Base-by-base conservation (phyloP, 2,329 filamentous ascomycete genomes). In the Ampelomyces quisqualis region DNA sequence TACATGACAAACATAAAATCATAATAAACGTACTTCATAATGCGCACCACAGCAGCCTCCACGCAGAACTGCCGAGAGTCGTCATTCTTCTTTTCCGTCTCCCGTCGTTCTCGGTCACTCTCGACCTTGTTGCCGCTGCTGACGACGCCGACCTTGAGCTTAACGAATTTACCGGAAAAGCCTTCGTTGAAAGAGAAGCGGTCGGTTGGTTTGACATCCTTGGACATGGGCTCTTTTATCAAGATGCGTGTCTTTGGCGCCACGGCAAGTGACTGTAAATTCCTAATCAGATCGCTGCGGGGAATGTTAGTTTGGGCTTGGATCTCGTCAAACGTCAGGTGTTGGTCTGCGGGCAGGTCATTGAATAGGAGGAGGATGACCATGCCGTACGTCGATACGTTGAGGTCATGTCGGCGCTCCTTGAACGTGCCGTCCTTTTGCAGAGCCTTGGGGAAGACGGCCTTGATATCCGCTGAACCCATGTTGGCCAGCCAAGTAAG, bases 311-410 rank as follows among this genome's bases (percentile, higher is more conserved):
- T 95, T 53, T 78, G 78, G 5, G 81, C 83, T 62, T 93, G 86
- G 19, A 97, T 93, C 49, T 95, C 88, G 40, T 93, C 86, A 42
- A 77, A 82, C 0, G 75, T 80, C 6, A 84, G 62, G 14, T 67
- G 72, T 38, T 75, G 66, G 20, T 71, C 74, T 1, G 70, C 55
- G 2, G 73, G 67, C 0, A 94, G 60, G 24, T 91, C 82, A 59
- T 97, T 97, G 77, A 97, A 98, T 0, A 96, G 79, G 30, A 95
- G 68, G 14, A 98, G 70, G 17, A 97, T 83, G 14, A 96, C 73
- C 88, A 97, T 95, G 57, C 84, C 89, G 64, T 93, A 93, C 0
- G 93, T 97, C 1, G 90, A 86, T 14, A 95, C 90, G 47, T 90
- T 95, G 40, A 98, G 75, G 58, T 98, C 93, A 61, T 97, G 91